phyloP scores from a whole-genome alignment of 2,329 filamentous ascomycete genomes.

The Claviceps purpurea region DNA sequence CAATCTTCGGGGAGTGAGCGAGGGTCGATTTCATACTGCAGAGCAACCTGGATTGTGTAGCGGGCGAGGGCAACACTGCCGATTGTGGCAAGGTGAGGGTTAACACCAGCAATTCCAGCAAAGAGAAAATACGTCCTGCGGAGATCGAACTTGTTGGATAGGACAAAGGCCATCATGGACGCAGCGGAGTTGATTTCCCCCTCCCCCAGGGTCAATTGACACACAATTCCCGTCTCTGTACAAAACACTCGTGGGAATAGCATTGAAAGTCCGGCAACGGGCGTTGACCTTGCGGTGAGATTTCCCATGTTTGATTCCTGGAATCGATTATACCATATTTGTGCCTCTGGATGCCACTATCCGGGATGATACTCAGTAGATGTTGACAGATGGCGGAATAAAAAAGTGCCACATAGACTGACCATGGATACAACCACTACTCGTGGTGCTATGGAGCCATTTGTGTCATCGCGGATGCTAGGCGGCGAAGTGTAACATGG shows the following conservation, averaged over 20 bases:
- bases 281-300: slow-evolving; percentile 42
- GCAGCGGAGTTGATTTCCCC: slow-evolving; percentile 63
- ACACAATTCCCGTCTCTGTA: slow-evolving; percentile 44
- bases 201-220: slow-evolving; percentile 56
- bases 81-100: slow-evolving; percentile 52
- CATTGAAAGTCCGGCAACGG: slow-evolving; percentile 49
- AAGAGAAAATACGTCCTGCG: slow-evolving; percentile 56
- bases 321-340: slow-evolving; percentile 45
- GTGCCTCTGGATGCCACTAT: slow-evolving; percentile 50
- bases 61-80: slow-evolving; percentile 53
- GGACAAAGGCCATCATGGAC: slow-evolving; percentile 49
- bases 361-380: not conserved
- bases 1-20: slow-evolving; percentile 54
- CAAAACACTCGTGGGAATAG: slow-evolving; percentile 54
- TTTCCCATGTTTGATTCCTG: slow-evolving; percentile 33
- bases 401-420: slow-evolving; percentile 11
- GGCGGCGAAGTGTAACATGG: not conserved
- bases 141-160: slow-evolving; percentile 50
- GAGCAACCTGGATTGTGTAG: slow-evolving; percentile 59
- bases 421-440: slow-evolving; percentile 45
- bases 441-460: not conserved
- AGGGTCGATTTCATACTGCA: slow-evolving; percentile 64
- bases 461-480: not conserved
- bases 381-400: not conserved
- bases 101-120: slow-evolving; percentile 62